Percentiles rank a stretch among this genome's conserved stretches.
These are phyloP conservation scores for Suaeda aralocaspica DNA, from an alignment of 148 eudicot genomes.

Conservation along the genomic window DNA sequence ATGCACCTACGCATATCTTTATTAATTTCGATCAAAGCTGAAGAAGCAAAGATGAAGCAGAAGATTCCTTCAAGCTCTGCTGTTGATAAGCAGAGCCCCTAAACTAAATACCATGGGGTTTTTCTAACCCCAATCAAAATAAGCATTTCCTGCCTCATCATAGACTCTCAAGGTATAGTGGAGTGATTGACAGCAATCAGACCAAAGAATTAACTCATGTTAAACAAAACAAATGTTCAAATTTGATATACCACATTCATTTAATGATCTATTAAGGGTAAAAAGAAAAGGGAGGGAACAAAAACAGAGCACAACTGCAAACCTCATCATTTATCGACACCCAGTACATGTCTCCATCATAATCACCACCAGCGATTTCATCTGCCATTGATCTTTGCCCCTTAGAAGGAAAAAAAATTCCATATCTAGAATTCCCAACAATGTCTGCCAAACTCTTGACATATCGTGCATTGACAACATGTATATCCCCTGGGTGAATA, in stretches of 20 bases:
- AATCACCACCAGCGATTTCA: conserved; percentile 91
- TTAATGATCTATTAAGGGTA: too few relatives aligned
- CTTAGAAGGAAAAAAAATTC: conserved; percentile 60
- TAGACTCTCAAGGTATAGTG: too few relatives aligned
- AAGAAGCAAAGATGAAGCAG: background rate
- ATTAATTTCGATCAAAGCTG: too few relatives aligned
- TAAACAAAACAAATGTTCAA: too few relatives aligned
- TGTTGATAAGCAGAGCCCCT: background rate
- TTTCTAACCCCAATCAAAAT: too few relatives aligned
- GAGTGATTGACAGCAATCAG: too few relatives aligned
- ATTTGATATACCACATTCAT: background rate
- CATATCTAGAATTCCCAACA: conserved; percentile 72
- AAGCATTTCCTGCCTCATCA: too few relatives aligned
- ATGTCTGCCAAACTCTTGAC: conserved; percentile 39
- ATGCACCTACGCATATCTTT: background rate
- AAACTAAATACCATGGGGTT: background rate
- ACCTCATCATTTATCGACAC: conserved; percentile 75
- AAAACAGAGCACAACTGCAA: conserved; percentile 2
- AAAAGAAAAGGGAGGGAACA: too few relatives aligned
- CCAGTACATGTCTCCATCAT: conserved; percentile 87
- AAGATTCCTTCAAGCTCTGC: background rate
- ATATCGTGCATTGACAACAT: conserved; percentile 52
- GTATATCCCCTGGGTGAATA: conserved; percentile 74
- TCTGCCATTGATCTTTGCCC: conserved; percentile 66
- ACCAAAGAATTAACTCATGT: too few relatives aligned